phyloP scores from a whole-genome alignment of 805 yeast genomes.

The Wickerhamiella azymoides region DNA sequence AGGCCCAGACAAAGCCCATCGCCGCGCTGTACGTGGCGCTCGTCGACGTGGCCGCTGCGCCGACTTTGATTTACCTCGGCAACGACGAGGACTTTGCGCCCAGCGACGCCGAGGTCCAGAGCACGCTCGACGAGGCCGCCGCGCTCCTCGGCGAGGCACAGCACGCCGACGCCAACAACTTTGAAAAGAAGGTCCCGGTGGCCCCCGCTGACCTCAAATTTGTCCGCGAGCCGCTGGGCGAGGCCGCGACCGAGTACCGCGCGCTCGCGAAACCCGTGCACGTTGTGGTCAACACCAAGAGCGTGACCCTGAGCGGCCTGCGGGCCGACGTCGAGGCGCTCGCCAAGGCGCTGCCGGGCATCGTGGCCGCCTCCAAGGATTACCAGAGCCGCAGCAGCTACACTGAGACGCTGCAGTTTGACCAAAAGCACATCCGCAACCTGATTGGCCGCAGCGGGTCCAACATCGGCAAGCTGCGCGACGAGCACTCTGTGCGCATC shows the following conservation, averaged over 20 bases:
- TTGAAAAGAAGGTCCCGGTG: constrained; percentile 37
- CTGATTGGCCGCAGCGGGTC: constrained; percentile 85
- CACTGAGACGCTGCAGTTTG: constrained; percentile 41
- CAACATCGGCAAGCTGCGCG: constrained; percentile 50
- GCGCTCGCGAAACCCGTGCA: no score
- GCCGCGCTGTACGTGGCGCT: constrained; percentile 33
- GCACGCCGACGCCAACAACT: constrained; percentile 40
- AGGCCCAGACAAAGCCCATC: constrained; percentile 27
- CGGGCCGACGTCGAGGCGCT: constrained; percentile 44
- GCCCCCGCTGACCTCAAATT: constrained; percentile 42
- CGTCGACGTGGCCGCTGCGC: constrained; percentile 38
- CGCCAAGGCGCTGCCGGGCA: constrained; percentile 36
- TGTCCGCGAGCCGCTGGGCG: constrained; percentile 39
- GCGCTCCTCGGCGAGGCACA: constrained; percentile 44
- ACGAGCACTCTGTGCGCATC: constrained; percentile 59
- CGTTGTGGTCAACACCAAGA: constrained; percentile 35
- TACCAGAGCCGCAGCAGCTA: constrained; percentile 34
- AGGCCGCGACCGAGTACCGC: constrained; percentile 10
- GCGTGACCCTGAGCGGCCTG: constrained; percentile 38
- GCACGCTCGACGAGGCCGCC: constrained; percentile 41
- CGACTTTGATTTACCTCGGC: constrained; percentile 42
- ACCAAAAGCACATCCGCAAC: constrained; percentile 54
- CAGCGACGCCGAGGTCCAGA: constrained; percentile 42
- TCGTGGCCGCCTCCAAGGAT: constrained; percentile 43
- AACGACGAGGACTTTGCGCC: constrained; percentile 58